Percentiles rank a stretch among this genome's conserved stretches.
These are phyloP conservation scores for Tolypocladium tundrense DNA, from an alignment of 2,329 filamentous ascomycete species.

Conservation along the genomic window DNA sequence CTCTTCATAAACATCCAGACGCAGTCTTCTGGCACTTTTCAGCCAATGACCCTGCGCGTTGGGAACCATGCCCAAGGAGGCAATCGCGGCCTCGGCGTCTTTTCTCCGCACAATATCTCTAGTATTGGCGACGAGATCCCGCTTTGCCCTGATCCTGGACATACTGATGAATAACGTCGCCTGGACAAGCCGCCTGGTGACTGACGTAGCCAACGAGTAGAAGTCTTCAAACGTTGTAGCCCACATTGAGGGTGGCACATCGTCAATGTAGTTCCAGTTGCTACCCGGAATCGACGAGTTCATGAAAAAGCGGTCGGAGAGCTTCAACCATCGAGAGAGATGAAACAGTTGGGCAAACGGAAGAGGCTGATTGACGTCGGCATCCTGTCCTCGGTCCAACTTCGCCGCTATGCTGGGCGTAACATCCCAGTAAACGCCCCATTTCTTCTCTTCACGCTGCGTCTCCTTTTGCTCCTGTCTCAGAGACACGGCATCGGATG, in stretches of 20 bases:
- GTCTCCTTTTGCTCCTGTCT: slow-evolving; percentile 56
- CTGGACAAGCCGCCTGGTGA: slow-evolving; percentile 62
- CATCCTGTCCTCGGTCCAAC: slow-evolving; percentile 14
- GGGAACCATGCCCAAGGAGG: slow-evolving; percentile 32
- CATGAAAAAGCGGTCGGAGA: slow-evolving; percentile 67
- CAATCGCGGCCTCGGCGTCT: slow-evolving; percentile 39
- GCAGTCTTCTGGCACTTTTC: slow-evolving; percentile 35
- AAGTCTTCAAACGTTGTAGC: slow-evolving; percentile 70
- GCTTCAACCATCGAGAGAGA: slow-evolving; percentile 46
- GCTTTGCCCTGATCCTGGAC: slow-evolving; percentile 51
- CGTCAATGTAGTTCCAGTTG: slow-evolving; percentile 56
- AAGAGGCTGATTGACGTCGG: slow-evolving; percentile 17
- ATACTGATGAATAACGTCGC: slow-evolving; percentile 60
- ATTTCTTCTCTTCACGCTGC: slow-evolving; percentile 45
- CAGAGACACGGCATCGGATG: slow-evolving; percentile 54
- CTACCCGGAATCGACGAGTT: slow-evolving; percentile 50
- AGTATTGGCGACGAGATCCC: slow-evolving; percentile 15
- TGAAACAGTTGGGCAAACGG: slow-evolving; percentile 48
- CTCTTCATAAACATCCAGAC: slow-evolving; percentile 35
- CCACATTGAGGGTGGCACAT: slow-evolving; percentile 59
- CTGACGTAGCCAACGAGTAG: slow-evolving; percentile 52
- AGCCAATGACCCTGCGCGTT: slow-evolving; percentile 35
- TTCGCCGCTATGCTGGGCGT: slow-evolving; percentile 25
- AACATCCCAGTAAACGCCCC: slow-evolving; percentile 59
- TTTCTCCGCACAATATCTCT: slow-evolving; percentile 25